Conservation (phyloP, 352 stramenopile genomes). For the Phytopythium chamaehyphon region DNA sequence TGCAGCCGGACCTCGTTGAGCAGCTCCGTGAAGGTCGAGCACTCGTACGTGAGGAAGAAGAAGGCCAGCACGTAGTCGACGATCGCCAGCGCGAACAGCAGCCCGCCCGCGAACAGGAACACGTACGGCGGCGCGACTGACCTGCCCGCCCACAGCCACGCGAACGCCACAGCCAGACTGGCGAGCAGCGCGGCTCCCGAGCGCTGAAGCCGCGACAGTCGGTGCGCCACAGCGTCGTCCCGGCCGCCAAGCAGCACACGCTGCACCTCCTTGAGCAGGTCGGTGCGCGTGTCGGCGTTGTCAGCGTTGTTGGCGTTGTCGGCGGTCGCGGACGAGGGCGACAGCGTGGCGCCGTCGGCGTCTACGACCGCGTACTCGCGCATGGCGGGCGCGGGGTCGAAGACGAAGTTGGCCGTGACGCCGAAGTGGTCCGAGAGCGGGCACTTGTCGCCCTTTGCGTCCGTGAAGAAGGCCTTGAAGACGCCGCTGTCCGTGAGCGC, state of each 20-base stretch:
- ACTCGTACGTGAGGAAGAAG: conserved; percentile 79
- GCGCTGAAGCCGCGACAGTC: conserved; percentile 36
- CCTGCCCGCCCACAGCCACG: conserved; percentile 15
- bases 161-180: conserved; percentile 21
- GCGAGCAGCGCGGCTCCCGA: conserved; percentile 26
- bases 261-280: conserved; percentile 46
- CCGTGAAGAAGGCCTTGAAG: conserved; percentile 76
- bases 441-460: conserved; percentile 48
- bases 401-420: conserved; percentile 63
- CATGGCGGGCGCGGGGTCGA: conserved; percentile 25
- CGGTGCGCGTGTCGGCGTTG: conserved; percentile 31
- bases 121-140: conserved; percentile 23
- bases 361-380: conserved; percentile 20
- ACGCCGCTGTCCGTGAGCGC: conserved; percentile 56
- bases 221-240: conserved; percentile 30
- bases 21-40: conserved; percentile 76
- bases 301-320: conserved; percentile 14
- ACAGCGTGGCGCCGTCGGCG: conserved; percentile 12
- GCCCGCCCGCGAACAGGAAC: conserved; percentile 27
- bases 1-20: conserved; percentile 66
- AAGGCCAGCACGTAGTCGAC: conserved; percentile 73
- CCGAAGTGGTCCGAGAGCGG: conserved; percentile 80
- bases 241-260: conserved; percentile 35
- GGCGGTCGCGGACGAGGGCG: conserved; percentile 6
- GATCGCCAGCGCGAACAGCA: conserved; percentile 32